These are phyloP conservation scores for Leccinum rimulosum DNA, from an alignment of 768 basidiomycete species.

Conservation along the genomic window DNA sequence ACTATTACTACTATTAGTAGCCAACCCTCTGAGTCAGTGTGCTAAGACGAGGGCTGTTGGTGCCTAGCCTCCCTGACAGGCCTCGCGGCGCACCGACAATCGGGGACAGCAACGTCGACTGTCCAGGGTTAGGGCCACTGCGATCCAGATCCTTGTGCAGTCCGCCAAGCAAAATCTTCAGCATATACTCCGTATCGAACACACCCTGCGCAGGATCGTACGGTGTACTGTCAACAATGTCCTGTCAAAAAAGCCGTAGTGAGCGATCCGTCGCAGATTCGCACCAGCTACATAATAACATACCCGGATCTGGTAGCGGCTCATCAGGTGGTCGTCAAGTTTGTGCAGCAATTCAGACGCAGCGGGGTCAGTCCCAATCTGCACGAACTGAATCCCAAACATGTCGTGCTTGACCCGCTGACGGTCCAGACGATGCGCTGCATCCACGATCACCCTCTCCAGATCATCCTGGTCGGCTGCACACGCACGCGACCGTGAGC, in stretches of 20 bases:
- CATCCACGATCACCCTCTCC: slow-evolving; percentile 33
- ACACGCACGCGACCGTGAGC: not conserved
- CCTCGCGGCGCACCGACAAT: not conserved
- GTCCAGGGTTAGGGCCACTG: slow-evolving; percentile 3
- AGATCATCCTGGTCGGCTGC: slow-evolving; percentile 30
- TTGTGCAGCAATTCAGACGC: slow-evolving; percentile 40
- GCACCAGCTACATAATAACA: not conserved
- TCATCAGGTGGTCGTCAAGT: slow-evolving; percentile 40
- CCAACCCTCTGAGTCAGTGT: slow-evolving; percentile 10
- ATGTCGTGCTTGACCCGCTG: slow-evolving; percentile 33
- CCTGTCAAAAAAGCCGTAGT: slow-evolving; percentile 21
- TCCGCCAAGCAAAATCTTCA: slow-evolving; percentile 34
- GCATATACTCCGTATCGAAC: slow-evolving; percentile 35
- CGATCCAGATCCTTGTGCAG: slow-evolving; percentile 20
- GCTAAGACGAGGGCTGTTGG: slow-evolving; percentile 12
- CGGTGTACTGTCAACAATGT: slow-evolving; percentile 48
- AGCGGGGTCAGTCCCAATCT: slow-evolving; percentile 39
- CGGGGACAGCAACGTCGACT: not conserved
- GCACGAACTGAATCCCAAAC: slow-evolving; percentile 47
- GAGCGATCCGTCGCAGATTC: not conserved
- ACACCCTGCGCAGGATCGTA: slow-evolving; percentile 31
- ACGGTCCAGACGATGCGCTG: slow-evolving; percentile 41
- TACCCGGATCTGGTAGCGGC: slow-evolving; percentile 32
- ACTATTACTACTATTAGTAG: slow-evolving; percentile 8
- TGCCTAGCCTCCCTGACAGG: slow-evolving; percentile 5